Evolutionary conservation across 2,329 filamentous ascomycete species (phyloP).

Genomic region (Magnaporthales sp.): DNA sequence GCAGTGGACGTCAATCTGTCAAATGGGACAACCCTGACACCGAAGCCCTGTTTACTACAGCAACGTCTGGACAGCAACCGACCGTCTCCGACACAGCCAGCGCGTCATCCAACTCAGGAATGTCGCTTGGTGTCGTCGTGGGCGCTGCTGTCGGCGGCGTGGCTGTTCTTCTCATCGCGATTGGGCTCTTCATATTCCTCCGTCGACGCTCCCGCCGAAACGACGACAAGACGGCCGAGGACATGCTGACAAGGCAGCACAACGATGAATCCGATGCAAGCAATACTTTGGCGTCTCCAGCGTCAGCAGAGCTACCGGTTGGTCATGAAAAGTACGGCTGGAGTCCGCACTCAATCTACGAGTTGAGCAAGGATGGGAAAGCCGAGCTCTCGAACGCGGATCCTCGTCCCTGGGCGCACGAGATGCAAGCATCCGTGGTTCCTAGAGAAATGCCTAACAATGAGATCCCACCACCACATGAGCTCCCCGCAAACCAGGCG

Average conservation of each 20-base stretch:
- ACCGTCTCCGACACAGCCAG: neutral
- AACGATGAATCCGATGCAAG: neutral
- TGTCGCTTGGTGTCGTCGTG: neutral
- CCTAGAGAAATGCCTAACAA: neutral
- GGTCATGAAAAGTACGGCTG: neutral
- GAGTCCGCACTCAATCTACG: neutral
- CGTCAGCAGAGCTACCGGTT: neutral
- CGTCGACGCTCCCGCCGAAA: neutral
- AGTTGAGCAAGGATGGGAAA: neutral
- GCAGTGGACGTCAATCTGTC: slow-evolving; percentile 11
- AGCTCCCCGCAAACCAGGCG: neutral
- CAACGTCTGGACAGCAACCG: neutral
- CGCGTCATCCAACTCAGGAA: neutral
- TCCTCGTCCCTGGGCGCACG: neutral
- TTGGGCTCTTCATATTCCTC: neutral
- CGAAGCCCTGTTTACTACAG: slow-evolving; percentile 14
- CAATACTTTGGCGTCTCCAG: neutral
- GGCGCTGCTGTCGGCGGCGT: neutral
- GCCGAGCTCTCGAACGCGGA: neutral
- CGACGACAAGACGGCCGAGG: neutral
- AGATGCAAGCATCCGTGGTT: neutral
- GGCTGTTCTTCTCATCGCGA: neutral
- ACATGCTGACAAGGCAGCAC: neutral
- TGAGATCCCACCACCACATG: neutral
- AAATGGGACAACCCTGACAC: slow-evolving; percentile 17